These are phyloP conservation scores for Escovopsis sp. DNA, from an alignment of 2,329 filamentous ascomycete species.

Conservation along the genomic window DNA sequence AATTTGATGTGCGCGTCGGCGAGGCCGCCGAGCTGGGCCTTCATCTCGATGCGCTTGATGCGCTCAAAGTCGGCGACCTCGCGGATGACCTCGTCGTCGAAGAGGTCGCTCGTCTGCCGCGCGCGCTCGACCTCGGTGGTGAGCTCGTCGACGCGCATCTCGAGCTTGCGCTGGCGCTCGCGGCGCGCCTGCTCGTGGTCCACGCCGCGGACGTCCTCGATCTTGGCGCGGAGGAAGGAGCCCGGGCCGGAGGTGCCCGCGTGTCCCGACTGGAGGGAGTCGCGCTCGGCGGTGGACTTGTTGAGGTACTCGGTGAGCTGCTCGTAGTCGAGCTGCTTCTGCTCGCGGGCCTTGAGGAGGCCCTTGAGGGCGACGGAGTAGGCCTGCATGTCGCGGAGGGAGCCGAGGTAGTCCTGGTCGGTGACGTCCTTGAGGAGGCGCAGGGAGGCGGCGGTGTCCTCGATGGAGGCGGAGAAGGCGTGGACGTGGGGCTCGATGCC, in stretches of 20 bases:
- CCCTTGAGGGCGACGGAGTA: slow-evolving; percentile 79
- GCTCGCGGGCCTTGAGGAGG: slow-evolving; percentile 82
- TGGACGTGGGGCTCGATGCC: slow-evolving; percentile 70
- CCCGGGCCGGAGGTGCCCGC: slow-evolving; percentile 46
- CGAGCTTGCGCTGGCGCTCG: slow-evolving; percentile 76
- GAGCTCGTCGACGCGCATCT: slow-evolving; percentile 82
- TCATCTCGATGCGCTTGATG: slow-evolving; percentile 90
- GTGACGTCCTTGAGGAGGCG: slow-evolving; percentile 76
- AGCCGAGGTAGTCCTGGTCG: slow-evolving; percentile 89
- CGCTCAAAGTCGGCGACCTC: slow-evolving; percentile 91
- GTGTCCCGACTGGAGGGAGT: slow-evolving; percentile 54
- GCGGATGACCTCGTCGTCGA: slow-evolving; percentile 89
- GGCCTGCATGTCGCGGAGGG: slow-evolving; percentile 85
- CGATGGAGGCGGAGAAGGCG: slow-evolving; percentile 72
- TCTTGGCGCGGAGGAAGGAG: slow-evolving; percentile 79
- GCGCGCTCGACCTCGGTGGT: slow-evolving; percentile 80
- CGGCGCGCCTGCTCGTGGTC: slow-evolving; percentile 86
- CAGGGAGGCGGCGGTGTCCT: slow-evolving; percentile 66
- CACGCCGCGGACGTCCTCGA: slow-evolving; percentile 91
- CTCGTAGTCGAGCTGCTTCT: slow-evolving; percentile 96
- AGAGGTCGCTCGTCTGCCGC: slow-evolving; percentile 75
- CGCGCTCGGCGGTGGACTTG: slow-evolving; percentile 76
- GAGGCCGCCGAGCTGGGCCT: slow-evolving; percentile 66
- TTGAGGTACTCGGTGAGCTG: slow-evolving; percentile 89
- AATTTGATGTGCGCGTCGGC: slow-evolving; percentile 79